phyloP scores from a whole-genome alignment of 257 asterid species.

The Primulina huaijiensis region DNA sequence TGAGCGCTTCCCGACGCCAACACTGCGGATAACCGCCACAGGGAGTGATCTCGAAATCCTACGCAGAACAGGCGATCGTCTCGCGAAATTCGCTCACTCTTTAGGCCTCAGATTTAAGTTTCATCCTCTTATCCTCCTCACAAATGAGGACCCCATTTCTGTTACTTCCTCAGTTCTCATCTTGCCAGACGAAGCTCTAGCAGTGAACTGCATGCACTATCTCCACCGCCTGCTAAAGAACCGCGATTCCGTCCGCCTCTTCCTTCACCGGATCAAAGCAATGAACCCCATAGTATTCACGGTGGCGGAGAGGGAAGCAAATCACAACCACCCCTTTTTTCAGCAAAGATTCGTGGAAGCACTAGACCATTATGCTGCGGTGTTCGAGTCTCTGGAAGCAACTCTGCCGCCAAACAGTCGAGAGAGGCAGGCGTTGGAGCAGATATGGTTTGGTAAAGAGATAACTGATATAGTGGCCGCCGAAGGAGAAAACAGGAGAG shows the following conservation, averaged over 20 bases:
- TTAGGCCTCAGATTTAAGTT: slow-evolving; percentile 78
- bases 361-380: slow-evolving; percentile 73
- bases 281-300: slow-evolving; percentile 67
- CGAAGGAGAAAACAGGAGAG: slow-evolving; percentile 61
- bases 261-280: slow-evolving; percentile 55
- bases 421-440: slow-evolving; percentile 75
- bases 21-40: slow-evolving; percentile 84
- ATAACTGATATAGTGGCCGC: slow-evolving; percentile 65
- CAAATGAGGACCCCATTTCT: slow-evolving; percentile 42
- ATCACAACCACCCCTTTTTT: slow-evolving; percentile 73
- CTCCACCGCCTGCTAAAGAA: slow-evolving; percentile 62
- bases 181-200: slow-evolving; percentile 73
- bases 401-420: slow-evolving; percentile 82
- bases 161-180: slow-evolving; percentile 37
- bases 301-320: slow-evolving; percentile 78
- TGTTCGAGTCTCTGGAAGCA: slow-evolving; percentile 86
- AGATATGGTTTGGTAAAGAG: slow-evolving; percentile 82
- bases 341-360: slow-evolving; percentile 80
- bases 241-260: slow-evolving; percentile 60
- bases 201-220: slow-evolving; percentile 76
- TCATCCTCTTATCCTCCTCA: slow-evolving; percentile 51
- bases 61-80: slow-evolving; percentile 77
- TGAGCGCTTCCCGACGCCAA: slow-evolving; percentile 70
- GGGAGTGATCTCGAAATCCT: slow-evolving; percentile 68
- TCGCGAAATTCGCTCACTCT: slow-evolving; percentile 76